A percentile compares a stretch with the other conserved stretches of the same genome.
Conservation (phyloP, 169 alveolate genomes). For the Plasmodium fragile region DNA sequence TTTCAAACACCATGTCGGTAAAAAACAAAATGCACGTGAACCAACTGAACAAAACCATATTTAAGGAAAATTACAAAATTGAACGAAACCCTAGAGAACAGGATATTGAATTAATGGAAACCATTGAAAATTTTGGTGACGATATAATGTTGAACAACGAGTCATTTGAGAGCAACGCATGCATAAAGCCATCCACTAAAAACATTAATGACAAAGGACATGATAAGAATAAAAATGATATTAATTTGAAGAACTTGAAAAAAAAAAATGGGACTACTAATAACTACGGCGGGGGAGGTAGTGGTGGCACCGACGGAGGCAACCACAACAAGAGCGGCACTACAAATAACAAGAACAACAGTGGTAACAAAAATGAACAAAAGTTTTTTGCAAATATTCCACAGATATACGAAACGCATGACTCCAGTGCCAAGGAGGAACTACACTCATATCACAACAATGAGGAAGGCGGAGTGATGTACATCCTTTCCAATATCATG, state of each 20-base stretch:
- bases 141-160: conserved; percentile 43
- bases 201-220: conserved; percentile 24
- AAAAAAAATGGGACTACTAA: background rate
- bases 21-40: conserved; percentile 58
- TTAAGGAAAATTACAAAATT: conserved; percentile 56
- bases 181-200: conserved; percentile 4
- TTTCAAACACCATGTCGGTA: conserved; percentile 52
- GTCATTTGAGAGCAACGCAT: conserved; percentile 23
- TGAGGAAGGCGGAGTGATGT: background rate
- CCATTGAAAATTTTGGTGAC: conserved; percentile 65
- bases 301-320: background rate
- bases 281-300: background rate
- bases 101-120: conserved; percentile 60
- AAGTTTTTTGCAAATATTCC: conserved; percentile 24
- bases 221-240: conserved; percentile 21
- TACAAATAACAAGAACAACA: background rate
- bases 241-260: conserved; percentile 16
- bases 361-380: conserved; percentile 9
- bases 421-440: conserved; percentile 37
- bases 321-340: background rate
- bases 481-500: conserved; percentile 28
- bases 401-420: conserved; percentile 72
- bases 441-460: background rate
- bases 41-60: conserved; percentile 25
- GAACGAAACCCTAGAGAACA: conserved; percentile 34